Evolutionary conservation across 2,329 filamentous ascomycete species (phyloP).

Genomic region (Botryotinia narcissicola): DNA sequence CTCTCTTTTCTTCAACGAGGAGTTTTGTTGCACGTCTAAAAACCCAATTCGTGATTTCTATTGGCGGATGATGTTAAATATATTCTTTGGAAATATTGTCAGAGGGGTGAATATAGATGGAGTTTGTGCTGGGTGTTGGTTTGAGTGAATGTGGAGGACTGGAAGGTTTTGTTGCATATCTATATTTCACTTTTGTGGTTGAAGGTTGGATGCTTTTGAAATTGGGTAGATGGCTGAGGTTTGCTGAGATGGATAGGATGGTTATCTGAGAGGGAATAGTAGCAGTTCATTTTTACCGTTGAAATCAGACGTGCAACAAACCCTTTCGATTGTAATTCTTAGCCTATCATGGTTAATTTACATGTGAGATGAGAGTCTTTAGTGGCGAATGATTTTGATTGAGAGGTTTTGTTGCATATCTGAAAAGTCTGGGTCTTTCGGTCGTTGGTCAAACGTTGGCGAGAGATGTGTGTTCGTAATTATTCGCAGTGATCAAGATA

Average conservation of each 20-base stretch:
- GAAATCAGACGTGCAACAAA: background rate
- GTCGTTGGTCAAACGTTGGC: background rate
- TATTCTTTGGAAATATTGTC: too few species aligned
- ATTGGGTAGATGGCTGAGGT: background rate
- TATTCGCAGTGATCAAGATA: background rate
- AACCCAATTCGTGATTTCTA: background rate
- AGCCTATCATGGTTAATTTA: background rate
- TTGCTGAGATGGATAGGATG: background rate
- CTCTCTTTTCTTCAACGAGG: background rate
- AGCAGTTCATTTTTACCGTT: background rate
- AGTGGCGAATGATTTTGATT: background rate
- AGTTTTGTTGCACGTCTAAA: background rate
- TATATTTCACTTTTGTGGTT: background rate
- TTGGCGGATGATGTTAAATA: background rate
- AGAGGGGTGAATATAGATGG: background rate
- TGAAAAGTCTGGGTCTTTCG: background rate
- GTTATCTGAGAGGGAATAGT: background rate
- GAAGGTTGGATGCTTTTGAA: background rate
- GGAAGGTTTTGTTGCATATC: background rate
- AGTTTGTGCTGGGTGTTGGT: too few species aligned
- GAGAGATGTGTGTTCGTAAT: background rate
- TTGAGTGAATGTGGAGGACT: background rate
- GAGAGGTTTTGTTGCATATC: background rate
- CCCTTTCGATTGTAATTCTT: background rate
- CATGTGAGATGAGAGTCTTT: background rate